These are phyloP conservation scores for Paspalum notatum DNA, from an alignment of 176 grass and related monocot species.

Conservation along the genomic window DNA sequence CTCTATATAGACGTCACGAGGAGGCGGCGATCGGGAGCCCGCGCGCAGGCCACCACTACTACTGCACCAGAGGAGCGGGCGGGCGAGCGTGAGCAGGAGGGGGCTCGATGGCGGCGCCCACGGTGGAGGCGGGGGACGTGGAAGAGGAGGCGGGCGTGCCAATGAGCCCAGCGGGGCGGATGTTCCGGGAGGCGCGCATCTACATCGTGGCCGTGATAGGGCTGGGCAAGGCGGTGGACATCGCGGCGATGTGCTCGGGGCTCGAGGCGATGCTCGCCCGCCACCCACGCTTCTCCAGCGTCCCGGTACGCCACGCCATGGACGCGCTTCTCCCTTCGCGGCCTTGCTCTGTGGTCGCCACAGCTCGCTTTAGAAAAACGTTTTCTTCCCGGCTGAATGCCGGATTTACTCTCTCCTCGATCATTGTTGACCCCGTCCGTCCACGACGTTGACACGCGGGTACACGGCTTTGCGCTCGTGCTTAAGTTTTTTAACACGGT, in stretches of 20 bases:
- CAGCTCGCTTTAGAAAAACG: neutral
- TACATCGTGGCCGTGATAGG: constrained; percentile 78
- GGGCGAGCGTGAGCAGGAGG: neutral
- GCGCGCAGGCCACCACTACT: neutral
- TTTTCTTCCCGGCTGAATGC: neutral
- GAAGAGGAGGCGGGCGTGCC: constrained; percentile 40
- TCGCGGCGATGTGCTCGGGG: constrained; percentile 48
- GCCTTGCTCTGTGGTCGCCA: neutral
- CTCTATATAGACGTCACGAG: constrained; percentile 4
- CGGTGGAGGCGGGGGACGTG: neutral
- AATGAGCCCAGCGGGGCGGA: constrained; percentile 78
- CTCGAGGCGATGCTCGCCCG: constrained; percentile 60
- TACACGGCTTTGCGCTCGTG: too few relatives aligned
- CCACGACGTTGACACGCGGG: constrained; percentile 1
- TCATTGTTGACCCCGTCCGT: constrained; percentile 19
- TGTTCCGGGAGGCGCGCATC: constrained; percentile 75
- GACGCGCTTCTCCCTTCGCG: fast-evolving
- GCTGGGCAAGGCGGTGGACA: constrained; percentile 39
- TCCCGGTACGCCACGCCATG: constrained; percentile 74
- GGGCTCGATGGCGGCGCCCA: neutral
- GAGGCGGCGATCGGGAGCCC: neutral
- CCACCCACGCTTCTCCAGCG: constrained; percentile 89
- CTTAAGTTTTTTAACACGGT: too few relatives aligned
- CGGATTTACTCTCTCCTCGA: too few relatives aligned
- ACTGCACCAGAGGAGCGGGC: neutral